Percentiles rank a stretch among this genome's conserved stretches.
Conservation (phyloP, 2,329 filamentous ascomycete genomes). For the Lasiodiplodia theobromae region DNA sequence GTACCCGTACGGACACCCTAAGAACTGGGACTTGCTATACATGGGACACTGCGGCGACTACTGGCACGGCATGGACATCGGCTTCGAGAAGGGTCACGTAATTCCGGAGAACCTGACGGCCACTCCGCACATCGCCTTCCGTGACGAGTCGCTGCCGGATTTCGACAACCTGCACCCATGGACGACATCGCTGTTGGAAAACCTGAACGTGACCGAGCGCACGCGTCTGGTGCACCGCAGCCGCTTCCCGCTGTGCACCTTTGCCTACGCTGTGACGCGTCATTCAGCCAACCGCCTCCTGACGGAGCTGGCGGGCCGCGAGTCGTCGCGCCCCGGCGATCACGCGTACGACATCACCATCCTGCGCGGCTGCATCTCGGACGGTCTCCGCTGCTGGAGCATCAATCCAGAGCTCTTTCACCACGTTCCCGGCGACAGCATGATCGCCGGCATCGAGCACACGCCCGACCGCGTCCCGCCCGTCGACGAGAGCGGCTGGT, state of each 20-base stretch:
- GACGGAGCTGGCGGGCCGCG: constrained; percentile 43
- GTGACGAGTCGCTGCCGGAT: constrained; percentile 47
- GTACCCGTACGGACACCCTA: constrained; percentile 50
- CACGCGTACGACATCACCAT: constrained; percentile 53
- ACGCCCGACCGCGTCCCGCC: constrained; percentile 41
- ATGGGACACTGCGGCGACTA: constrained; percentile 56
- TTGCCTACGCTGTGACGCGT: constrained; percentile 53
- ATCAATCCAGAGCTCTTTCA: constrained; percentile 55
- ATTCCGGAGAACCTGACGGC: constrained; percentile 41
- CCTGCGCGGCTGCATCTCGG: constrained; percentile 46
- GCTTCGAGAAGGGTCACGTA: constrained; percentile 31
- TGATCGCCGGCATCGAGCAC: constrained; percentile 47
- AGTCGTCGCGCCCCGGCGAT: constrained; percentile 33
- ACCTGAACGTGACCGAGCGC: constrained; percentile 45
- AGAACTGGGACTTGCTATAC: constrained; percentile 53
- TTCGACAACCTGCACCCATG: constrained; percentile 49
- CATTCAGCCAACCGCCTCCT: constrained; percentile 48
- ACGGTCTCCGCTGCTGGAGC: constrained; percentile 51
- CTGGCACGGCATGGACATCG: constrained; percentile 40
- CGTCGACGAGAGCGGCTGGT: constrained; percentile 44
- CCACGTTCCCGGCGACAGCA: constrained; percentile 49
- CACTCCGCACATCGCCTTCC: constrained; percentile 45
- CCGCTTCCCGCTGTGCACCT: constrained; percentile 54
- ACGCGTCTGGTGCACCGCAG: constrained; percentile 50
- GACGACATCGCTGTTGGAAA: constrained; percentile 47